Evolutionary conservation across 2,329 filamentous ascomycete genomes (phyloP).

Genomic region (Boeremia exigua): DNA sequence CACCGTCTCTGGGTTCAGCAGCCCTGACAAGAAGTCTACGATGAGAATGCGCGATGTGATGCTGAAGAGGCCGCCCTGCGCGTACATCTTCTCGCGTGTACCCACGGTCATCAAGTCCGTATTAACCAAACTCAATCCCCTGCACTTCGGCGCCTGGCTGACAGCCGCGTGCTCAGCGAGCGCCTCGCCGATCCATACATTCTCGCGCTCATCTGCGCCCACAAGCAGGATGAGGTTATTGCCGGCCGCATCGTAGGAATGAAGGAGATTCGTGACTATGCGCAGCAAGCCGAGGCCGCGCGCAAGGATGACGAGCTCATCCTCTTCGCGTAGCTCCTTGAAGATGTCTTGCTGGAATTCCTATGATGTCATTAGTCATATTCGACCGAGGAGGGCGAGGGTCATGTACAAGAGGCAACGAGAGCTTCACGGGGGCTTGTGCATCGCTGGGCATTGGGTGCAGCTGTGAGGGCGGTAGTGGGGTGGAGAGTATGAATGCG

Average conservation of each 20-base stretch:
- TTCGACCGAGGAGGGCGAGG: neutral
- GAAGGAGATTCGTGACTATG: conserved; percentile 92
- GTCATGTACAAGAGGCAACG: conserved; percentile 69
- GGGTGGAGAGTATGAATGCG: conserved; percentile 23
- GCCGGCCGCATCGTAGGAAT: conserved; percentile 94
- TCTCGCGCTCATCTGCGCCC: conserved; percentile 89
- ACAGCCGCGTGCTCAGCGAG: conserved; percentile 94
- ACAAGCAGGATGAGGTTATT: conserved; percentile 91
- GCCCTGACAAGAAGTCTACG: conserved; percentile 84
- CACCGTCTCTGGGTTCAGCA: conserved; percentile 82
- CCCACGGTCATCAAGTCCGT: conserved; percentile 90
- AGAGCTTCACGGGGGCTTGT: conserved; percentile 74
- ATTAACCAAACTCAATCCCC: conserved; percentile 89
- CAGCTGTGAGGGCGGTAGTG: conserved; percentile 24
- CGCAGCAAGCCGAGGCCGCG: conserved; percentile 90
- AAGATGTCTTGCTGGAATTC: conserved; percentile 96
- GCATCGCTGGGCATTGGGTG: conserved; percentile 50
- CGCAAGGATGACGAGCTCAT: conserved; percentile 91
- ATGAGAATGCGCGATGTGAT: conserved; percentile 95
- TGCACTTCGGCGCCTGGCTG: conserved; percentile 79
- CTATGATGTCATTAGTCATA: conserved; percentile 47
- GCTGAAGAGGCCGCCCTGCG: conserved; percentile 87
- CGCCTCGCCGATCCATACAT: conserved; percentile 95
- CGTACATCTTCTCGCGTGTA: conserved; percentile 89
- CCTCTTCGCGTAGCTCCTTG: conserved; percentile 72